Evolutionary conservation across 2,329 filamentous ascomycete genomes (phyloP).

Genomic region (Dothidotthia symphoricarpi): DNA sequence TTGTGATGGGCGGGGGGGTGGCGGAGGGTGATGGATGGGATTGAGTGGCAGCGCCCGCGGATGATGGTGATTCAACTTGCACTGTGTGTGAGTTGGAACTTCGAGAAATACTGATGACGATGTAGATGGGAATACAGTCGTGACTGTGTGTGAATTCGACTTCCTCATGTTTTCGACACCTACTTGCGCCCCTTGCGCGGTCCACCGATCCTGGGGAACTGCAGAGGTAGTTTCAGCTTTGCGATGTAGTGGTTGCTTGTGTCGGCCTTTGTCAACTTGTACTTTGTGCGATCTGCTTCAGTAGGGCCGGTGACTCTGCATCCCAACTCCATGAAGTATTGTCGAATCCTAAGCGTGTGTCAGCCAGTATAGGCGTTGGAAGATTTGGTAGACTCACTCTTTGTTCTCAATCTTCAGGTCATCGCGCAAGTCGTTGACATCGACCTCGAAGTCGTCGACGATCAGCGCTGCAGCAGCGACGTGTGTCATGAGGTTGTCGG

Average conservation of each 20-base stretch:
- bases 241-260: constrained; percentile 64
- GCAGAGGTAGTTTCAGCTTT: constrained; percentile 71
- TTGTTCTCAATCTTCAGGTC: constrained; percentile 72
- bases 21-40: too few species aligned
- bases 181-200: constrained; percentile 1
- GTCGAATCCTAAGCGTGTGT: constrained; percentile 50
- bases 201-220: constrained; percentile 66
- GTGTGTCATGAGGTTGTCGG: constrained; percentile 70
- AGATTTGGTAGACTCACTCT: constrained; percentile 41
- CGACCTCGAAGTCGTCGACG: constrained; percentile 70
- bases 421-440: constrained; percentile 66
- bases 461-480: constrained; percentile 69
- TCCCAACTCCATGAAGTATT: constrained; percentile 75
- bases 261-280: constrained; percentile 61
- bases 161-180: too few species aligned
- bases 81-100: too few species aligned
- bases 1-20: too few species aligned
- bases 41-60: too few species aligned
- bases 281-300: constrained; percentile 51
- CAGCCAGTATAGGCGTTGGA: constrained; percentile 4
- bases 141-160: too few species aligned
- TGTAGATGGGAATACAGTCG: too few species aligned
- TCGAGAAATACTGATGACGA: too few species aligned
- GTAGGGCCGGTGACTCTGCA: constrained; percentile 56
- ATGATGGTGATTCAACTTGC: too few species aligned